Percentiles rank a stretch among this genome's conserved stretches.
Conservation (phyloP, 805 yeast genomes). For the Tanozyma kutaoensis region DNA sequence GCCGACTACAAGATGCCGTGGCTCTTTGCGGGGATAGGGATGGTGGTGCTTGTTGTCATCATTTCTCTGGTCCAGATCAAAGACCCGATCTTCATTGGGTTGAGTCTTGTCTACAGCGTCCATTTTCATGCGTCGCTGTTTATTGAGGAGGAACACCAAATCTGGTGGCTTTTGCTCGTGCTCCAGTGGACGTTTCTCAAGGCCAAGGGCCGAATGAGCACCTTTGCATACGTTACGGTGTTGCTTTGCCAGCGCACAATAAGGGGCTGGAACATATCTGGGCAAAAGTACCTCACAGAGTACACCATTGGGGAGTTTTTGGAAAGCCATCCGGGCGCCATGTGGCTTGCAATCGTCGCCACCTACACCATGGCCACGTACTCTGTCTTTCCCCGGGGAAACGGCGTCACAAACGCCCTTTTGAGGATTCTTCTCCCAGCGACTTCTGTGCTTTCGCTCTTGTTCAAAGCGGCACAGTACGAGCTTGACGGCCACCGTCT, state of each 20-base stretch:
- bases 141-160: conserved; percentile 90
- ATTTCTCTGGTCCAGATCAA: conserved; percentile 10
- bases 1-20: conserved; percentile 56
- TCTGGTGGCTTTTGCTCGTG: conserved; percentile 84
- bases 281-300: conserved; percentile 56
- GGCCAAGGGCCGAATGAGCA: too few species aligned
- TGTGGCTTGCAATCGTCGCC: conserved; percentile 35
- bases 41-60: conserved; percentile 16
- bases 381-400: conserved; percentile 12
- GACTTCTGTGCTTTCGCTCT: too few species aligned
- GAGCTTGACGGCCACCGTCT: too few species aligned
- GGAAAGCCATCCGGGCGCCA: conserved; percentile 10
- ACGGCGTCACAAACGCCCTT: too few species aligned
- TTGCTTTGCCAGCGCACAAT: conserved; percentile 32
- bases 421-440: too few species aligned
- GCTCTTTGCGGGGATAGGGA: conserved; percentile 15
- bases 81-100: conserved; percentile 4
- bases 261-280: conserved; percentile 81
- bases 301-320: conserved; percentile 30
- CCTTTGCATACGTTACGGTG: too few species aligned
- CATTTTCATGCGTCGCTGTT: conserved; percentile 72
- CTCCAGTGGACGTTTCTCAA: too few species aligned
- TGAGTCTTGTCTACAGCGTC: conserved; percentile 36
- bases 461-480: too few species aligned
- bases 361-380: conserved; percentile 19